Evolutionary conservation across 2,329 filamentous ascomycete genomes (phyloP), one percentile per base, ranked within the genome.

Genomic region (Xylariaceae sp.): DNA sequence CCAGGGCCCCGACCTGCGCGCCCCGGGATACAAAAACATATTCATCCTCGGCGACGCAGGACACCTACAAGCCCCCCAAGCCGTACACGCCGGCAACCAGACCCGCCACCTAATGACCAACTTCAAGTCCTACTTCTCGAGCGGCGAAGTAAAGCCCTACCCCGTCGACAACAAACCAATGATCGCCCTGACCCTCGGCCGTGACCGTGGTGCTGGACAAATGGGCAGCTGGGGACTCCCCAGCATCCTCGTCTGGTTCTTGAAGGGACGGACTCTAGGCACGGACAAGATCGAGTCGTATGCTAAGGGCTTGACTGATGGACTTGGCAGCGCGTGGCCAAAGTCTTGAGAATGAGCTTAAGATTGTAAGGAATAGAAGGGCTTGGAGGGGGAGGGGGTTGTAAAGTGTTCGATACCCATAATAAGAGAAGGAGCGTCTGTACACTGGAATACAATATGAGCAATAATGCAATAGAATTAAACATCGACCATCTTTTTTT

Each of bases 21-120:
- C 63, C 1, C 62, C 68, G 6, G 67, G 66, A 1, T 54, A 73
- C 54, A 47, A 58, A 9, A 72, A 76, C 60, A 67, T 79, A 45
- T 78, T 77, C 59, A 67, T 75, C 16, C 49, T 73, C 4, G 76
- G 76, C 31, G 76, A 79, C 50, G 71, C 65, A 0, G 74, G 74
- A 9, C 69, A 68, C 57, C 65, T 77, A 16, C 71, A 77, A 59
- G 51, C 45, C 2, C 59, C 63, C 31, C 73, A 71, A 53, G 65
- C 64, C 1, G 47, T 57, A 5, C 40, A 61, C 19, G 66, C 69
- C 11, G 69, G 71, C 31, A 42, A 60, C 2, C 74, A 75, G 62
- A 33, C 31, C 3, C 48, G 48, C 2, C 52, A 54, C 22, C 48
- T 54, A 17, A 54, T 54, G 52, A 51, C 44, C 28, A 48, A 54